Evolutionary conservation across 345 rosid genomes (phyloP), one percentile per base, ranked within the genome.

Genomic region (Pistacia integerrima): DNA sequence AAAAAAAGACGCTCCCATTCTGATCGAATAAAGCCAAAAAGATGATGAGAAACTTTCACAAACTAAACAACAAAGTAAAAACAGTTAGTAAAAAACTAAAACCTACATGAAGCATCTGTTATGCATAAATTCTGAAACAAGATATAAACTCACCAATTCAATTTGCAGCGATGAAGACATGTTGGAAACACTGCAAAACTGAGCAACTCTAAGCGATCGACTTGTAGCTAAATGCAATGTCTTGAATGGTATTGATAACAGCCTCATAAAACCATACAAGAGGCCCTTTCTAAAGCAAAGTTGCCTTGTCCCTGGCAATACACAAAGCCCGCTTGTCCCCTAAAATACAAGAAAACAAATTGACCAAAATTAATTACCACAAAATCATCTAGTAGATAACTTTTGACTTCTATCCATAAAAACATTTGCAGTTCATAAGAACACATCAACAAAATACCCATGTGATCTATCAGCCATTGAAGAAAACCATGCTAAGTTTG

Each of bases 181-280:
- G 71, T 77, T 94, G 58, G 94, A 82, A 60, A 92, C 89, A 82
- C 94, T 97, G 85, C 99, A 97, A 82, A 97, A 97, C 69, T 94
- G 92, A 33, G 97, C 84, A 55, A 94, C 88, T 80, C 87, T 88
- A 69, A 97, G 97, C 9, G 98, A 87, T 66, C 97, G 87, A 79
- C 97, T 86, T 8, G 99, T 86, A 9, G 99, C 99, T 73, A 93
- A 91, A 73, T 93, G 92, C 88, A 97, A 80, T 52, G 97, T 94
- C 82, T 94, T 94, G 69, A 92, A 82, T n/a, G 99, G 98, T 72
- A 83, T 87, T 18, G 97, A 92, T 72, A 94, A 36, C 72, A 93
- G 72, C 75, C 85, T 88, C 88, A 92, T 86, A 16, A 96, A 84
- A 69, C 97, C 97, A 87, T 91, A 92, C 74, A 93, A 70, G 51